These are phyloP conservation scores for Barbarea vulgaris DNA, from an alignment of 345 rosid species.

Conservation along the genomic window DNA sequence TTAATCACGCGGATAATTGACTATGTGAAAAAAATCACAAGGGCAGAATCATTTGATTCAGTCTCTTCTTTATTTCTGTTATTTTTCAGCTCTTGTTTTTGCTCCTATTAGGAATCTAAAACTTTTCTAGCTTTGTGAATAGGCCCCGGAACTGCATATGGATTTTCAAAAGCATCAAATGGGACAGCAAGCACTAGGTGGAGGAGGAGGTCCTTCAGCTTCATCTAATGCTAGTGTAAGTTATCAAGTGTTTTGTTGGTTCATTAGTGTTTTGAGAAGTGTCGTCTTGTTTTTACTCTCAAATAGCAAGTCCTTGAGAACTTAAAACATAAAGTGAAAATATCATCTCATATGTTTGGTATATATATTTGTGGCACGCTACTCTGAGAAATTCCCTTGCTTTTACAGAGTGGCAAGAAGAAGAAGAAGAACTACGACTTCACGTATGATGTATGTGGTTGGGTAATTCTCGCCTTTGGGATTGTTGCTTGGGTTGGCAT, in stretches of 20 bases:
- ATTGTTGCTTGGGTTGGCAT: constrained; percentile 84
- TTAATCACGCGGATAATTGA: background rate
- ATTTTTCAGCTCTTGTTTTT: background rate
- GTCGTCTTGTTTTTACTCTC: background rate
- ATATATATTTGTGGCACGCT: background rate
- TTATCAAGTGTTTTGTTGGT: background rate
- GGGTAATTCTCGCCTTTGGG: constrained; percentile 87
- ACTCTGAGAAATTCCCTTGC: background rate
- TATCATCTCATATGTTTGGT: background rate
- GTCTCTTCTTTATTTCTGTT: background rate
- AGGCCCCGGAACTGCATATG: constrained; percentile 84
- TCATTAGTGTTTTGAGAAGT: background rate
- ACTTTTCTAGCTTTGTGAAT: background rate
- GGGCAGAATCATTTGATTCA: background rate
- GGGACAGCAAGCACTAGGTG: constrained; percentile 51
- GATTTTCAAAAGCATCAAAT: constrained; percentile 63
- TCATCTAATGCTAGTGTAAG: constrained; percentile 60
- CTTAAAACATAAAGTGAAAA: background rate
- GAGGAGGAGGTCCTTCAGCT: constrained; percentile 58
- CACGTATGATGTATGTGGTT: constrained; percentile 82
- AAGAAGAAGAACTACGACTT: constrained; percentile 75
- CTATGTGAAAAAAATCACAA: background rate
- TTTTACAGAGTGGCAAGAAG: constrained; percentile 46
- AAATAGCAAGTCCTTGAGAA: background rate
- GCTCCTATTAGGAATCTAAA: background rate